Evolutionary conservation across 2,329 filamentous ascomycete genomes (phyloP).

Genomic region (Cladorrhinum sp.): DNA sequence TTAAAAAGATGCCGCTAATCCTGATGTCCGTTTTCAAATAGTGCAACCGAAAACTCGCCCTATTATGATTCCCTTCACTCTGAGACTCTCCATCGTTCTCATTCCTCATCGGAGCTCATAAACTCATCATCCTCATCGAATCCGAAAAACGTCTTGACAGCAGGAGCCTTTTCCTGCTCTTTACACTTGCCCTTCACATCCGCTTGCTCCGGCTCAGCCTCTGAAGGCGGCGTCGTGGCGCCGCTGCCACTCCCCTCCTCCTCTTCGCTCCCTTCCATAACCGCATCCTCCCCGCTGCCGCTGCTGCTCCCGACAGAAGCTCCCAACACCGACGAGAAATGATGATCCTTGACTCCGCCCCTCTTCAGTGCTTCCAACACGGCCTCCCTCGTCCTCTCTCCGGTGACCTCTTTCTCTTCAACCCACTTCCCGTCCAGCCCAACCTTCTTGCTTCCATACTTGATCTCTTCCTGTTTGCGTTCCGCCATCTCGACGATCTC

Average conservation of each 20-base stretch:
- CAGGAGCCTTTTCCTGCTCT: constrained; percentile 35
- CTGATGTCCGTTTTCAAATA: background rate
- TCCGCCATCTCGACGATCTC: constrained; percentile 84
- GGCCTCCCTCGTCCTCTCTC: constrained; percentile 76
- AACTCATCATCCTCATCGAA: constrained; percentile 80
- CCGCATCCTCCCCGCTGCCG: constrained; percentile 22
- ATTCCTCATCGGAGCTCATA: constrained; percentile 63
- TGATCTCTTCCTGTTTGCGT: constrained; percentile 77
- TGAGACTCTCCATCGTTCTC: constrained; percentile 34
- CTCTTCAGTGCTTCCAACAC: constrained; percentile 68
- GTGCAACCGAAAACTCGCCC: background rate
- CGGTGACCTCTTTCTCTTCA: constrained; percentile 88
- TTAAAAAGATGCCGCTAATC: background rate
- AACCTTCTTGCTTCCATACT: constrained; percentile 65
- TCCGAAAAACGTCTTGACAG: constrained; percentile 59
- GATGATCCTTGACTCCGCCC: constrained; percentile 60
- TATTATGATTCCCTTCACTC: constrained; percentile 7
- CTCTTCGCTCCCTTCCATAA: constrained; percentile 36
- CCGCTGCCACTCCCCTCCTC: constrained; percentile 41
- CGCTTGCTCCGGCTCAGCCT: constrained; percentile 33
- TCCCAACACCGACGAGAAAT: constrained; percentile 7
- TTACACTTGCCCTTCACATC: constrained; percentile 37
- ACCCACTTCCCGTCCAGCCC: constrained; percentile 85
- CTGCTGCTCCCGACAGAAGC: constrained; percentile 3
- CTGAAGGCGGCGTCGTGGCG: constrained; percentile 49